These are phyloP conservation scores for Phytophthora pinifolia DNA, from an alignment of 352 stramenopile genomes.

Conservation along the genomic window DNA sequence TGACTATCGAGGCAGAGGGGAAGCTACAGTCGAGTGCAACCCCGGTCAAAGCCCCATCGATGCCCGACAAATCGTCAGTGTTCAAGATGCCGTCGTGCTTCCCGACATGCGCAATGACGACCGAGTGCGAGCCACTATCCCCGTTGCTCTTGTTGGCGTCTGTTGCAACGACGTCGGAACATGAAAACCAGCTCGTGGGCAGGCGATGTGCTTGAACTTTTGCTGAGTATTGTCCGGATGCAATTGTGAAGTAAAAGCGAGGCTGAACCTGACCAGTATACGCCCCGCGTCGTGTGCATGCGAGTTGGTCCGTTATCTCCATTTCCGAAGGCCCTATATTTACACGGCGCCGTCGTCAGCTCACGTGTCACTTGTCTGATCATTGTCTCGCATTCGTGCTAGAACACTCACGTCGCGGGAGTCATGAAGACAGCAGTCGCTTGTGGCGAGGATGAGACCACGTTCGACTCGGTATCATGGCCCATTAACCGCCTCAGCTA, in stretches of 20 bases:
- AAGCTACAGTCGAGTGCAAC: neutral
- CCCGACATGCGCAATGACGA: slow-evolving; percentile 1
- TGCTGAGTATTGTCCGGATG: slow-evolving; percentile 6
- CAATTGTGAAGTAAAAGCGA: slow-evolving; percentile 5
- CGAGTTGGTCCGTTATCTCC: slow-evolving; percentile 15
- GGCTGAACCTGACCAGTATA: slow-evolving; percentile 6
- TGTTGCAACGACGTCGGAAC: slow-evolving; percentile 22
- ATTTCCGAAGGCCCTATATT: slow-evolving; percentile 11
- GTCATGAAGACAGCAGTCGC: slow-evolving; percentile 22
- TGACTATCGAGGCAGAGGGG: neutral
- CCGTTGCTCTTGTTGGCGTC: slow-evolving; percentile 30
- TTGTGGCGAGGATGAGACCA: slow-evolving; percentile 20
- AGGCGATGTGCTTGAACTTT: slow-evolving; percentile 2
- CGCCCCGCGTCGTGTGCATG: neutral
- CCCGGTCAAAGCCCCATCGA: neutral
- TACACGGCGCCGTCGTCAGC: slow-evolving; percentile 5
- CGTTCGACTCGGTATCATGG: slow-evolving; percentile 36
- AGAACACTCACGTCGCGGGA: neutral
- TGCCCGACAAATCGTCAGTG: neutral
- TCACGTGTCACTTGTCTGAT: slow-evolving; percentile 3
- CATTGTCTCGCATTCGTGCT: neutral
- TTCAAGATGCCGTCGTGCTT: neutral
- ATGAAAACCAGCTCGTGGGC: neutral
- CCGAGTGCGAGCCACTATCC: slow-evolving; percentile 10
- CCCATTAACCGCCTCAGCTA: slow-evolving; percentile 72